Base-by-base conservation (phyloP, 441 rosid genomes). In the Omphalea diandra region DNA sequence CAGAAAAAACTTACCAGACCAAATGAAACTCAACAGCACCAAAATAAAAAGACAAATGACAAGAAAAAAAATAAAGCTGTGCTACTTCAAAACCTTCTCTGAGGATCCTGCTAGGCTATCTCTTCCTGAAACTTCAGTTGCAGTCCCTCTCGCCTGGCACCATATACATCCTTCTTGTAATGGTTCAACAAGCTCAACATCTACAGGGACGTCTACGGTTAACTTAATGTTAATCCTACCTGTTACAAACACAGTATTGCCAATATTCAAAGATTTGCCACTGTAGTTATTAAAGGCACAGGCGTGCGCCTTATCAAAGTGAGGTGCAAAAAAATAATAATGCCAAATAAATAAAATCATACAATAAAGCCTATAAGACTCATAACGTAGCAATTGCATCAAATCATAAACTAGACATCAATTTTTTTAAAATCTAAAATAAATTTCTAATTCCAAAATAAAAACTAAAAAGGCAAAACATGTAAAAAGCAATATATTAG, bases 101-200 rank as follows among this genome's bases (percentile, higher is more conserved):
- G 85, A 69, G 69, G 94, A 76, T 71, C 82, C 89, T 49, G 40
- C 75, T 40, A 62, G 71, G 46, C 69, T 80, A 72, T 84, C 85
- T 61, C 75, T 73, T 68, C 67, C 80, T 1, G 79, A 71, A 65
- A 85, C 65, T 61, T 80, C 90, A 36, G 84, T 75, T 64, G 95
- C 90, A 76, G 93, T 80, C 27, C 98, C 99, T 76, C 94, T 88
- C 63, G 94, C 83, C 82, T 87, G 99, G 63, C 91, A 80, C 98
- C 94, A 90, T 78, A 90, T 82, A 69, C 91, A 84, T 70, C 85
- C 84, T 84, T 96, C 94, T 72, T 88, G 84, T 75, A 96, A 69
- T 62, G 90, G 87, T 79, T 93, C 97, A 68, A 85, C 90, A 53
- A 93, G 85, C 80, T 88, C 93, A 2, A 83, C 82, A 76, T 84